Evolutionary conservation across 2,329 filamentous ascomycete genomes (phyloP), one percentile per base, ranked within the genome.

Genomic region (Botrytis paeoniae): DNA sequence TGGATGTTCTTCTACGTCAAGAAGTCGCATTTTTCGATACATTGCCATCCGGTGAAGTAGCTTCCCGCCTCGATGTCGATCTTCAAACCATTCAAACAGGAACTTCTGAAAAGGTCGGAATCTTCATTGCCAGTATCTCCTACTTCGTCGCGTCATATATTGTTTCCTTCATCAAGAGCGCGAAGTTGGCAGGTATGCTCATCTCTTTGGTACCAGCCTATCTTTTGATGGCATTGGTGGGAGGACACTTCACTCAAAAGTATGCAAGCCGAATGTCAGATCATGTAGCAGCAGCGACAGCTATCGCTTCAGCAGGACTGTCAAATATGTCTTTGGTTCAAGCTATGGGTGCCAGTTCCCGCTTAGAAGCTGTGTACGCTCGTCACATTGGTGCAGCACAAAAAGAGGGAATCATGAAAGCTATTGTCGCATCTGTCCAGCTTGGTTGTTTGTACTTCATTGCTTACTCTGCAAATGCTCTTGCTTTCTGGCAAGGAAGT

Each of bases 51-150:
- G 87, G 86, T 32, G 85, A 78, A 43, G 85, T 88, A 16, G 83
- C 86, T 4, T 85, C 86, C 41, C 71, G 76, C 32, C 84, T 90
- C 43, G 86, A 86, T 78, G 84, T 83, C 70, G 87, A 90, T 76
- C 86, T 89, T 14, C 84, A 88, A 74, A 85, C 85, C 0, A 87
- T 90, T 70, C 87, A 87, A 65, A 85, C 85, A 0, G 88, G 88
- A 14, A 88, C 87, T 0, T 86, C 85, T 1, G 88, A 89, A 80
- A 90, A 90, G 77, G 87, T 89, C 20, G 88, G 88, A 32, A 85
- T 89, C n/a, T 85, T 84, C 73, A 81, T 90, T 4, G 83, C 84
- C 20, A 87, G 84, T 65, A 76, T 87, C n/a, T 71, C 70, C 22
- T 64, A 54, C 20, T 64, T 72, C 75, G 79, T 89, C 54, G 86